Base-by-base conservation (phyloP, 176 grass and related monocot genomes). In the Cenchrus fungigraminus region DNA sequence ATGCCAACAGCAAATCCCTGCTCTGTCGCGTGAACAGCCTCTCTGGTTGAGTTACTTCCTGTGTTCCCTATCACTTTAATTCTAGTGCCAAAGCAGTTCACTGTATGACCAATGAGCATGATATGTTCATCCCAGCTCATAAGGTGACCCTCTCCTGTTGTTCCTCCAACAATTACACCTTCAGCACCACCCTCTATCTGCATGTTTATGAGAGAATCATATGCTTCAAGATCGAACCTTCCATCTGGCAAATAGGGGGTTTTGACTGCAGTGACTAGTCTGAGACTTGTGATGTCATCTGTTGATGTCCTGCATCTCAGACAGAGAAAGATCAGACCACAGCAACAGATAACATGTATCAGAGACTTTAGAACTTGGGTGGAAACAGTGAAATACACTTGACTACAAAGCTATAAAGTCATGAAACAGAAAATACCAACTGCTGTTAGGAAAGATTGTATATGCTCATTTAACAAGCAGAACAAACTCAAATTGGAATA, bases 61-160 rank as follows among this genome's bases (percentile, higher is more conserved):
- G 97, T 99, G 79, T 99, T 96, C 64, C 97, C 97, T 72, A 95
- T 94, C 53, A 98, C 93, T 82, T 98, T 98, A 64, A 98, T 93
- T 44, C 87, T 85, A 57, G 91, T 82, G 57, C 97, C 97, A 89
- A 99, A 99, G 74, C 97, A 99, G 88, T 96, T 96, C 58, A 99
- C 97, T 3, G 97, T 94, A 77, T 99, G 97, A 15, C 89, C 97
- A 22, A 96, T 99, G 49, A 99, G 91, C 93, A 99, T 99, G 70
- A 96, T 92, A 75, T 99, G 97, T 71, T 99, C 97, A 58, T 99
- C 97, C 97, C 97, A 99, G 81, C 93, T 95, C 97, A 99, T 99
- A 60, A 99, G 91, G 45, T 99, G 97, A 20, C 97, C 97, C 76
- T 99, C 97, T 68, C 93, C 91, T 51, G 93, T 92, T 73, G 93